Evolutionary conservation across 108 stramenopile genomes (phyloP).

Genomic region (Nannochloropsis gaditana): DNA sequence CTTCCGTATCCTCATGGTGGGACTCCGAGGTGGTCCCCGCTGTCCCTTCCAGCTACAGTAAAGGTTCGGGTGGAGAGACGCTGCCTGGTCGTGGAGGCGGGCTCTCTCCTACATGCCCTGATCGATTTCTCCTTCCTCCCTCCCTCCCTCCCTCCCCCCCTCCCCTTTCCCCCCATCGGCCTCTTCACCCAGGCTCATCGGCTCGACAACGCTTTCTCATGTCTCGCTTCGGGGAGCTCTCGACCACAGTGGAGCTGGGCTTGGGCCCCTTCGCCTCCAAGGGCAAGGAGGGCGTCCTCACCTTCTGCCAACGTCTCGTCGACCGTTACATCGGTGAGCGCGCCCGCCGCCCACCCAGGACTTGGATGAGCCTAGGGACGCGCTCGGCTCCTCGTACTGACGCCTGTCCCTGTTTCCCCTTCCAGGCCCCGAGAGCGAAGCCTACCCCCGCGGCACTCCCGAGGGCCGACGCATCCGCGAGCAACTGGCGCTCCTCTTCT

Average conservation of each 20-base stretch:
- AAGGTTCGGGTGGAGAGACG: neutral
- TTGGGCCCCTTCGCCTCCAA: neutral
- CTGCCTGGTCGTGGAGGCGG: too few relatives aligned
- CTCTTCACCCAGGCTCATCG: neutral
- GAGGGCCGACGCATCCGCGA: slow-evolving; percentile 11
- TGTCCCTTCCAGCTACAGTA: neutral
- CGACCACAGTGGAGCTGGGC: neutral
- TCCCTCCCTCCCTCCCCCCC: neutral
- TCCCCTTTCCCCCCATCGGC: neutral
- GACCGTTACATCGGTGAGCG: neutral
- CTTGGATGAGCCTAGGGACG: too few relatives aligned
- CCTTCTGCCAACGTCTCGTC: slow-evolving; percentile 19
- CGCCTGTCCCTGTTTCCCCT: neutral
- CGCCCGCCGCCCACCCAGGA: too few relatives aligned
- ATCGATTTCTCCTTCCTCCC: neutral
- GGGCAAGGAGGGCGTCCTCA: slow-evolving; percentile 15
- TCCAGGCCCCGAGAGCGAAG: slow-evolving; percentile 13
- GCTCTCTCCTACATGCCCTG: neutral
- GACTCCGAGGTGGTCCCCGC: neutral
- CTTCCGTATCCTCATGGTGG: neutral
- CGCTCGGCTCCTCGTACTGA: neutral
- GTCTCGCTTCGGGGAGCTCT: slow-evolving; percentile 6
- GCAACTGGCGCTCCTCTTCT: slow-evolving; percentile 46
- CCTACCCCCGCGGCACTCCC: neutral
- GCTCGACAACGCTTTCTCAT: neutral